Conservation (phyloP, 768 basidiomycete species). For the Suillus decipiens region DNA sequence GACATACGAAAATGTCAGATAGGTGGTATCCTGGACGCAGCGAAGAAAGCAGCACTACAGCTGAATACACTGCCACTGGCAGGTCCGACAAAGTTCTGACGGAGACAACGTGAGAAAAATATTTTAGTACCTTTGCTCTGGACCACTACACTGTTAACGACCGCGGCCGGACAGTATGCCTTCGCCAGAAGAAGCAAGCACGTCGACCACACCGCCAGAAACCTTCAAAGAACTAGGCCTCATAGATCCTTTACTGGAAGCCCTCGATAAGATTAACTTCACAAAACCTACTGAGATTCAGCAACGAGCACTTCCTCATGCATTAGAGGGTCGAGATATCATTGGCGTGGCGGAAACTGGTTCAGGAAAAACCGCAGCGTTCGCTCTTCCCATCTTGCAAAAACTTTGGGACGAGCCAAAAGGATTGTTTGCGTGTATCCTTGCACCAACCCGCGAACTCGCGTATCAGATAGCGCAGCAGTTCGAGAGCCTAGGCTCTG, state of each 20-base stretch:
- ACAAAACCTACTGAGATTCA: conserved; percentile 92
- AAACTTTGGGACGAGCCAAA: conserved; percentile 95
- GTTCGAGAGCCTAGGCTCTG: conserved; percentile 87
- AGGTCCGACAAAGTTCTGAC: neutral
- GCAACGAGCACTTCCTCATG: conserved; percentile 78
- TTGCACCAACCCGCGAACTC: conserved; percentile 97
- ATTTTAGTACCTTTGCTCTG: conserved; percentile 3
- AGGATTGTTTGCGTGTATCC: conserved; percentile 88
- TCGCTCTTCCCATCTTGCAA: conserved; percentile 94
- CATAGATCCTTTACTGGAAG: conserved; percentile 86
- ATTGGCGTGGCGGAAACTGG: conserved; percentile 99
- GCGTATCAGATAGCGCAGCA: conserved; percentile 99
- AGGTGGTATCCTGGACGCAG: neutral
- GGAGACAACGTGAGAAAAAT: conserved; percentile 9
- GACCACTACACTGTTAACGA: neutral
- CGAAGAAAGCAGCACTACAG: neutral
- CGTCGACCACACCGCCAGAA: conserved; percentile 38
- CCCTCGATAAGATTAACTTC: conserved; percentile 80
- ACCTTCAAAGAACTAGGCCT: conserved; percentile 87
- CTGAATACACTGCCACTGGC: neutral
- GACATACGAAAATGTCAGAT: conserved; percentile 30
- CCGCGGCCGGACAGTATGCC: conserved; percentile 45
- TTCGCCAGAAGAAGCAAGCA: conserved; percentile 61
- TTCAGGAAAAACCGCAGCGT: conserved; percentile 97
- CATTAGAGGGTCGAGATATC: conserved; percentile 89